A percentile compares a stretch with the other conserved stretches of the same genome.
Evolutionary conservation across 441 rosid species (phyloP).

Genomic region (Erodium trifolium): DNA sequence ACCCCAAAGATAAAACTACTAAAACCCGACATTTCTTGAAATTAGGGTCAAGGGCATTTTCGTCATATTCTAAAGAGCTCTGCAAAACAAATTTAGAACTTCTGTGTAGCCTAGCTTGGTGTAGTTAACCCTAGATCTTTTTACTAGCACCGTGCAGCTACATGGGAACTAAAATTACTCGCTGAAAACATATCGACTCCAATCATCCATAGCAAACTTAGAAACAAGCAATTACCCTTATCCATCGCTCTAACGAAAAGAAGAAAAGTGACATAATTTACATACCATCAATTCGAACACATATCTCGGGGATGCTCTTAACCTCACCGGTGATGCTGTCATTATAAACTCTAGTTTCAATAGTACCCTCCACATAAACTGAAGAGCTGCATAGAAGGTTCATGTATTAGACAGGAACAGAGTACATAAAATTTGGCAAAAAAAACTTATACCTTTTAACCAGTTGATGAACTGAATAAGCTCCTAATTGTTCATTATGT

Average conservation of each 20-base stretch:
- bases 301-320: slow-evolving; percentile 77
- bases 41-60: too few relatives aligned
- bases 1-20: too few relatives aligned
- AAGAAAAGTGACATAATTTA: slow-evolving; percentile 6
- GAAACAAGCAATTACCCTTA: neutral
- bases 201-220: neutral
- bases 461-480: slow-evolving; percentile 75
- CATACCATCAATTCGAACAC: slow-evolving; percentile 79
- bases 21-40: too few relatives aligned
- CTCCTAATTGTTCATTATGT: slow-evolving; percentile 65
- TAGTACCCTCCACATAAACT: slow-evolving; percentile 91
- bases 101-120: too few relatives aligned
- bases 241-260: neutral
- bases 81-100: too few relatives aligned
- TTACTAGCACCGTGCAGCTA: too few relatives aligned
- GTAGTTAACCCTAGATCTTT: too few relatives aligned
- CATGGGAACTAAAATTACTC: neutral
- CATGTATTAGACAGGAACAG: slow-evolving; percentile 18
- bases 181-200: neutral
- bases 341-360: slow-evolving; percentile 82
- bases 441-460: slow-evolving; percentile 48
- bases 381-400: slow-evolving; percentile 52
- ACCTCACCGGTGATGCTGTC: slow-evolving; percentile 86
- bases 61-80: too few relatives aligned
- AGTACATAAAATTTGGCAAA: neutral